A percentile compares a stretch with the other conserved stretches of the same genome.
phyloP scores from a whole-genome alignment of 2,329 filamentous ascomycete species.

The Cyphellophora attinorum region DNA sequence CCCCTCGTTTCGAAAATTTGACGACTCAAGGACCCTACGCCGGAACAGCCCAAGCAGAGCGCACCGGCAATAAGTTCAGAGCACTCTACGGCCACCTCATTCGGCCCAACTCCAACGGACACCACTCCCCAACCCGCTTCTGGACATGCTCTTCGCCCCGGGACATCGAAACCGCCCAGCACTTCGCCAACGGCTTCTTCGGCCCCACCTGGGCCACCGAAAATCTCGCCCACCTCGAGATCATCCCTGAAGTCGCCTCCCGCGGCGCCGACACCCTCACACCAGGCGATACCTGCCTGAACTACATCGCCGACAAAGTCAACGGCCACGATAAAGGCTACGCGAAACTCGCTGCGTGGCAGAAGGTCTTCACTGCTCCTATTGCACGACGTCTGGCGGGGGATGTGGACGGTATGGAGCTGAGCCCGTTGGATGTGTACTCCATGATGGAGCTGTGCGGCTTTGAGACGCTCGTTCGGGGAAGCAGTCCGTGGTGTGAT shows the following conservation, averaged over 20 bases:
- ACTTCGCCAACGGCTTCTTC: conserved; percentile 48
- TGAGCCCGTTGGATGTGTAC: conserved; percentile 41
- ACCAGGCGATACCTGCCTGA: conserved; percentile 38
- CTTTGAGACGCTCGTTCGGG: conserved; percentile 47
- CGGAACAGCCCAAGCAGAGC: conserved; percentile 44
- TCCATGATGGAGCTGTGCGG: conserved; percentile 55
- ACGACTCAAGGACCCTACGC: conserved; percentile 48
- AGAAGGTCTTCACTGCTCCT: conserved; percentile 35
- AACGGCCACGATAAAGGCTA: conserved; percentile 43
- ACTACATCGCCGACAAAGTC: conserved; percentile 26
- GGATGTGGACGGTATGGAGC: conserved; percentile 32
- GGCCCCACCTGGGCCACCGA: conserved; percentile 36
- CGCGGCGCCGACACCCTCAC: conserved; percentile 47
- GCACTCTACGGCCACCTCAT: conserved; percentile 44
- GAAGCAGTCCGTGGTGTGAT: conserved; percentile 46
- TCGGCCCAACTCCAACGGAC: conserved; percentile 5
- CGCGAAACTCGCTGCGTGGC: conserved; percentile 37
- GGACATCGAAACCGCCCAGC: conserved; percentile 46
- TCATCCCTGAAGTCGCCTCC: conserved; percentile 44
- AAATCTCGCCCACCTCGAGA: conserved; percentile 31
- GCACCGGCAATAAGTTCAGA: conserved; percentile 43
- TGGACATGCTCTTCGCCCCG: conserved; percentile 47
- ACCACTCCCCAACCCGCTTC: conserved; percentile 25
- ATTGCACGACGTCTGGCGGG: conserved; percentile 36
- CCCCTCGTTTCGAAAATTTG: conserved; percentile 42